phyloP scores from a whole-genome alignment of 2,329 filamentous ascomycete species.

The Alternaria gaisen region DNA sequence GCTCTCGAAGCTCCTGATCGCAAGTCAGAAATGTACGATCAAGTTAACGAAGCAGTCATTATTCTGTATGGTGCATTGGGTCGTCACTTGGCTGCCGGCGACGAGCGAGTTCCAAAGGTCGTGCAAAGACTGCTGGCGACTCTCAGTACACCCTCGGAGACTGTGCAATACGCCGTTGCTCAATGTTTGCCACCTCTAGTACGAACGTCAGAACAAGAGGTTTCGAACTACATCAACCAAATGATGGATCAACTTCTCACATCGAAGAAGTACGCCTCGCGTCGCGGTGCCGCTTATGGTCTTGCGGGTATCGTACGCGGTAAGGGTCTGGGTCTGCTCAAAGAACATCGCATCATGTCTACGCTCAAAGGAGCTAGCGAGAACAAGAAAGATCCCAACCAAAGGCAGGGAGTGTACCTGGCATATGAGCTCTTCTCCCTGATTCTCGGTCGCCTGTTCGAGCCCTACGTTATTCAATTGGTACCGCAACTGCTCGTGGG shows the following conservation, averaged over 20 bases:
- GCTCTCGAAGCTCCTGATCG: constrained; percentile 87
- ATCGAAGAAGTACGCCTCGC: constrained; percentile 89
- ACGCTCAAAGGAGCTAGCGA: constrained; percentile 84
- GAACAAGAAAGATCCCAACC: constrained; percentile 91
- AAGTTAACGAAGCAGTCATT: constrained; percentile 95
- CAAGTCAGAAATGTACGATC: constrained; percentile 81
- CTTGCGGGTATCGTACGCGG: constrained; percentile 89
- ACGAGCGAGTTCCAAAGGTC: constrained; percentile 86
- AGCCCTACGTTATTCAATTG: constrained; percentile 95
- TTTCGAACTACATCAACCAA: constrained; percentile 80
- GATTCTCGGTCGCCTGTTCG: constrained; percentile 86
- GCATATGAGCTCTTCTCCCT: constrained; percentile 90
- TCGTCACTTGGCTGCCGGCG: constrained; percentile 83
- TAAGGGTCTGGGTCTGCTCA: constrained; percentile 81
- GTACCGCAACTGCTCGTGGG: constrained; percentile 88
- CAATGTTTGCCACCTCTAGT: constrained; percentile 94
- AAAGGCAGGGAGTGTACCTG: constrained; percentile 86
- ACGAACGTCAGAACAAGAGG: constrained; percentile 78
- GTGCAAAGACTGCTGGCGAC: constrained; percentile 86
- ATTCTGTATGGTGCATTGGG: constrained; percentile 96
- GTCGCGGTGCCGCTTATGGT: constrained; percentile 93
- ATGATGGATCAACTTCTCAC: constrained; percentile 83
- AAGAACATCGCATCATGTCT: constrained; percentile 86
- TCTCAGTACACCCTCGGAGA: constrained; percentile 92
- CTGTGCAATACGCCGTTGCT: constrained; percentile 94